These are phyloP conservation scores for Microdochium nivale DNA, from an alignment of 2,329 filamentous ascomycete species.

Conservation along the genomic window DNA sequence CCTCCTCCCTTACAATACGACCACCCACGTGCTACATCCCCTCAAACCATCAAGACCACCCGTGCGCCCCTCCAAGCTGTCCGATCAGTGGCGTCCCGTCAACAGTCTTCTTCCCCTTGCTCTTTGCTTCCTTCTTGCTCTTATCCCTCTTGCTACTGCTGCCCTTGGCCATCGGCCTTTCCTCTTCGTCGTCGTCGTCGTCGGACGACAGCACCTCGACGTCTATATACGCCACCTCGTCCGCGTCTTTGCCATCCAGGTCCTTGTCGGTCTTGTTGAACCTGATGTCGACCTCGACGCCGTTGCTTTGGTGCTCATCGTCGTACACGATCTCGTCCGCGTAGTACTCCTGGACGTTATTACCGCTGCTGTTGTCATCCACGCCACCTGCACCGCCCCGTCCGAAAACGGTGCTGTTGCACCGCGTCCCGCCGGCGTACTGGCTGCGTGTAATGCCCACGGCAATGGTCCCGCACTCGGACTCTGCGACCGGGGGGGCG, in stretches of 20 bases:
- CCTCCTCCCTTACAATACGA: no score
- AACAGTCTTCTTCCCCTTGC: neutral
- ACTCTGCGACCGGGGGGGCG: neutral
- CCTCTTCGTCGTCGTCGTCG: neutral
- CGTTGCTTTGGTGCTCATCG: neutral
- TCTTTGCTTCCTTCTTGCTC: neutral
- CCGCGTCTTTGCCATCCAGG: neutral
- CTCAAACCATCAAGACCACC: neutral
- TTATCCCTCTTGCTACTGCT: neutral
- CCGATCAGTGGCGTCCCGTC: neutral
- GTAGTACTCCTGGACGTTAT: no score
- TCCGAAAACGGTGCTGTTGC: neutral
- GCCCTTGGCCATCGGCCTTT: neutral
- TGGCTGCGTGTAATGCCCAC: neutral
- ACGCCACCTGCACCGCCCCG: neutral
- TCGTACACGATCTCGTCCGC: neutral
- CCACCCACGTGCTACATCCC: no score
- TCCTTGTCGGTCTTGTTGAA: no score
- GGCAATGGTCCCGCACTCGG: neutral
- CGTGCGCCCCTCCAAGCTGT: neutral
- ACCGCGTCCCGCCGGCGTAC: neutral
- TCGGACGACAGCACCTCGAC: neutral
- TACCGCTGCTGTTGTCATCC: neutral
- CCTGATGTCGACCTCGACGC: neutral
- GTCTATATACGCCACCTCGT: neutral